These are phyloP conservation scores for Aphanomyces euteiches DNA, from an alignment of 352 stramenopile species.

Conservation along the genomic window DNA sequence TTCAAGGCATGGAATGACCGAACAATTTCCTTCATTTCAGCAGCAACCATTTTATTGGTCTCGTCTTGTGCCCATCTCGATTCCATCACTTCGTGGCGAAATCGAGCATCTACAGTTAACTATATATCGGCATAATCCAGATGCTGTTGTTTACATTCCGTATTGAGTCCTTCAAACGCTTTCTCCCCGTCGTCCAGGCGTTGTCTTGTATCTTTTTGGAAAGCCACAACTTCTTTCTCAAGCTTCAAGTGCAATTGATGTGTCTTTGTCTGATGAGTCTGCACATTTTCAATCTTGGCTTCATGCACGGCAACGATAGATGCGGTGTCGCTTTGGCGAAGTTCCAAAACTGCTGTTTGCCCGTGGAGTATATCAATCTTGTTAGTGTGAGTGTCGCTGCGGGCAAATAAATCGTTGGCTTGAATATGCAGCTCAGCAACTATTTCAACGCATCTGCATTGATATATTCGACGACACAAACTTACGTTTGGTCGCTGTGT, in stretches of 20 bases:
- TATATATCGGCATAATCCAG: background rate
- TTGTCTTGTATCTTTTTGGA: background rate
- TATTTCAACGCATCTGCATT: background rate
- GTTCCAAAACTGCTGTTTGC: background rate
- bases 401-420: background rate
- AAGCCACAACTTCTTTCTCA: background rate
- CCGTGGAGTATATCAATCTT: background rate
- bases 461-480: no score
- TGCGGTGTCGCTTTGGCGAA: background rate
- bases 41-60: slow-evolving; percentile 21
- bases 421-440: background rate
- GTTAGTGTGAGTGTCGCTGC: background rate
- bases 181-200: slow-evolving; percentile 7
- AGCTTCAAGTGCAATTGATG: background rate
- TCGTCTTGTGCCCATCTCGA: slow-evolving; percentile 11
- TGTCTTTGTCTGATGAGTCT: background rate
- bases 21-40: slow-evolving; percentile 1
- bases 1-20: background rate
- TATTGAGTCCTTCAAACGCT: slow-evolving; percentile 15
- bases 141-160: slow-evolving; percentile 15
- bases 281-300: background rate
- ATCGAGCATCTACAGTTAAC: background rate
- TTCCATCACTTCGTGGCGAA: slow-evolving; percentile 16
- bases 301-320: background rate
- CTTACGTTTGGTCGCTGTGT: background rate